phyloP scores from a whole-genome alignment of 306 rosid genomes.

The Vigna reflexopilosa region DNA sequence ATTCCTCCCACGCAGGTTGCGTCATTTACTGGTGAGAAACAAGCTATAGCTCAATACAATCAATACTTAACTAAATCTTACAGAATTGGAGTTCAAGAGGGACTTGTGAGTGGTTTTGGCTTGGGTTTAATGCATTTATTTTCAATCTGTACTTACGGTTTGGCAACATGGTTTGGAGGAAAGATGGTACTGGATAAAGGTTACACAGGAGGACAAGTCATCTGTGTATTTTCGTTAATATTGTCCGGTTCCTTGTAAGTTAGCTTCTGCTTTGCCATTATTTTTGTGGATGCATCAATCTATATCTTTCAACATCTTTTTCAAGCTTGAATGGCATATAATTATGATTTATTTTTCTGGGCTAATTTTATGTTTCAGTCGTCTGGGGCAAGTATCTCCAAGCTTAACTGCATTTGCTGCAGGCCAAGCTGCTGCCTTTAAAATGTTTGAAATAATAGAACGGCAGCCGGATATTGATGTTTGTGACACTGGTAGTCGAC shows the following conservation, averaged over 20 bases:
- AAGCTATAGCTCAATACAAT: slow-evolving; percentile 63
- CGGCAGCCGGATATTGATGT: slow-evolving; percentile 60
- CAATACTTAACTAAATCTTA: slow-evolving; percentile 65
- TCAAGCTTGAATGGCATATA: background rate
- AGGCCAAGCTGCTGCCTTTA: slow-evolving; percentile 67
- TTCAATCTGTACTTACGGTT: slow-evolving; percentile 54
- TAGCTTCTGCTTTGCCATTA: background rate
- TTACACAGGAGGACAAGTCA: slow-evolving; percentile 74
- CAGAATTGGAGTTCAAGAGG: slow-evolving; percentile 69
- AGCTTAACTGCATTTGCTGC: slow-evolving; percentile 61
- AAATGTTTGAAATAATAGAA: slow-evolving; percentile 61
- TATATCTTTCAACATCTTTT: slow-evolving; percentile 20
- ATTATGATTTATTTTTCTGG: slow-evolving; percentile 9
- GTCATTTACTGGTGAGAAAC: slow-evolving; percentile 76
- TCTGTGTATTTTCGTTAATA: slow-evolving; percentile 64
- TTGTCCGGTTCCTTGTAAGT: slow-evolving; percentile 77
- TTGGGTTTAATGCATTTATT: slow-evolving; percentile 56
- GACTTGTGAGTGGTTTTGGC: slow-evolving; percentile 69
- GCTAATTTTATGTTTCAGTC: slow-evolving; percentile 40
- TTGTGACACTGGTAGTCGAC: slow-evolving; percentile 46
- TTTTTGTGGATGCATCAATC: slow-evolving; percentile 9
- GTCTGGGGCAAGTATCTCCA: slow-evolving; percentile 67
- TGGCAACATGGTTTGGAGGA: slow-evolving; percentile 81
- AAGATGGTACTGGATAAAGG: slow-evolving; percentile 79
- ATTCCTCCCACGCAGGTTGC: slow-evolving; percentile 61